A percentile compares a stretch with the other conserved stretches of the same genome.
Evolutionary conservation across 139 green algal species (phyloP).

Genomic region (Coelastrella sp.): DNA sequence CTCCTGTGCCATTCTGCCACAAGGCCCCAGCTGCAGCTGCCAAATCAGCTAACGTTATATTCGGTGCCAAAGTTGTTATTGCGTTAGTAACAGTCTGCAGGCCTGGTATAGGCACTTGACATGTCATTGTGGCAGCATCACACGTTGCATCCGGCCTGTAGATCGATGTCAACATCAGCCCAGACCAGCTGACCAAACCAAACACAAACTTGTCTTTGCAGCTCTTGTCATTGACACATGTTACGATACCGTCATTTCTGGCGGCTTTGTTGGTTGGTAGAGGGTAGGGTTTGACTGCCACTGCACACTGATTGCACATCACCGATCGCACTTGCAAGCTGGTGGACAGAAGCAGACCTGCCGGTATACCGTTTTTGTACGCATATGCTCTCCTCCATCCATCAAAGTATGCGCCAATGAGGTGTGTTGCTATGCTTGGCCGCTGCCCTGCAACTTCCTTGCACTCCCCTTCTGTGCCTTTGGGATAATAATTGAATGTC

Average conservation of each 20-base stretch:
- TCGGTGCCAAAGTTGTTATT: not conserved
- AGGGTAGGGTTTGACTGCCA: conserved; percentile 36
- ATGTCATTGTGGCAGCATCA: not conserved
- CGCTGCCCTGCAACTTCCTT: not conserved
- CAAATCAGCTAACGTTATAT: conserved; percentile 2
- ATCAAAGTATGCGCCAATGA: conserved; percentile 37
- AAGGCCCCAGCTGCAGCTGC: conserved; percentile 1
- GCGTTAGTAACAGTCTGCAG: conserved; percentile 6
- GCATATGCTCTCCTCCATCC: conserved; percentile 35
- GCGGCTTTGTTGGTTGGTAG: conserved; percentile 39
- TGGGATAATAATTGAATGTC: not conserved
- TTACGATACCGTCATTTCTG: conserved; percentile 27
- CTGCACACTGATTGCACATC: conserved; percentile 33
- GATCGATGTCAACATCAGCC: conserved; percentile 1
- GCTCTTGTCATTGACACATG: conserved; percentile 28
- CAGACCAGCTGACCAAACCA: conserved; percentile 34
- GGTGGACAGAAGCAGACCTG: conserved; percentile 4
- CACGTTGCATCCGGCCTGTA: conserved; percentile 24
- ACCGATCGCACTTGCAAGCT: conserved; percentile 14
- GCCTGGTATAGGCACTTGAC: conserved; percentile 22
- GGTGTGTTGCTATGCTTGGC: conserved; percentile 28
- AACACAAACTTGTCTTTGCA: conserved; percentile 37
- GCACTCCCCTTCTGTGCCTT: conserved; percentile 14
- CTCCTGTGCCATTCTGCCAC: not conserved
- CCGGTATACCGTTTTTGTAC: not conserved